These are phyloP conservation scores for Chrysosphaeria jannelii DNA, from an alignment of 2,329 filamentous ascomycete genomes.

Conservation along the genomic window DNA sequence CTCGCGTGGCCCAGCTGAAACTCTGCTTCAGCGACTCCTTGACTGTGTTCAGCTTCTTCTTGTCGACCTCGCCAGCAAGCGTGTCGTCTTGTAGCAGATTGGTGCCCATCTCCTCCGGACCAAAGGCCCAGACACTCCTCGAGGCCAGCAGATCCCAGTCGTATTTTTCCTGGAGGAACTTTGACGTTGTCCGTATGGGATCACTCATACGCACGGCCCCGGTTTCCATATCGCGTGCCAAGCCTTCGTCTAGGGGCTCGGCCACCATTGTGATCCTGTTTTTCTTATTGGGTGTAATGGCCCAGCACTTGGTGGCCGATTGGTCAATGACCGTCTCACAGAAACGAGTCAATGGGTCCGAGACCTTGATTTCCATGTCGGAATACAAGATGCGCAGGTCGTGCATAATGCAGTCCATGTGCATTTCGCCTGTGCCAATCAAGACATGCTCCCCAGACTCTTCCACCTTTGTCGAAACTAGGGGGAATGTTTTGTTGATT, in stretches of 20 bases:
- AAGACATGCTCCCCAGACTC: conserved; percentile 93
- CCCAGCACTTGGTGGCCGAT: conserved; percentile 92
- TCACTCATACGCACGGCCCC: conserved; percentile 79
- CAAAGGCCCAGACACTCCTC: conserved; percentile 94
- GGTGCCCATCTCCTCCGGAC: conserved; percentile 75
- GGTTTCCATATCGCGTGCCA: conserved; percentile 78
- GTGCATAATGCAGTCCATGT: conserved; percentile 97
- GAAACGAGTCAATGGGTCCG: conserved; percentile 88
- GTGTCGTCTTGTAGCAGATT: conserved; percentile 97
- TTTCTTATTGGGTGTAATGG: conserved; percentile 94
- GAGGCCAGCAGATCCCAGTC: conserved; percentile 89
- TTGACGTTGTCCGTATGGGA: conserved; percentile 72
- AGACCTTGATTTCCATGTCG: conserved; percentile 98
- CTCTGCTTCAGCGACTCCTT: conserved; percentile 84
- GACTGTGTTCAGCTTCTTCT: conserved; percentile 61
- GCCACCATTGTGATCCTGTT: conserved; percentile 98
- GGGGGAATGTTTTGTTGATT: conserved; percentile 90
- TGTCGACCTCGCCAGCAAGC: conserved; percentile 76
- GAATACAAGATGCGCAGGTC: conserved; percentile 81
- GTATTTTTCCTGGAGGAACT: conserved; percentile 92
- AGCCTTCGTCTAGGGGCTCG: conserved; percentile 80
- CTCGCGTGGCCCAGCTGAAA: conserved; percentile 84
- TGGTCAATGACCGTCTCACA: conserved; percentile 96
- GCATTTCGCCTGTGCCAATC: conserved; percentile 87
- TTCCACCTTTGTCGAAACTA: conserved; percentile 90